Conservation (phyloP, 2,329 filamentous ascomycete species). For the Ophiostoma piceae region DNA sequence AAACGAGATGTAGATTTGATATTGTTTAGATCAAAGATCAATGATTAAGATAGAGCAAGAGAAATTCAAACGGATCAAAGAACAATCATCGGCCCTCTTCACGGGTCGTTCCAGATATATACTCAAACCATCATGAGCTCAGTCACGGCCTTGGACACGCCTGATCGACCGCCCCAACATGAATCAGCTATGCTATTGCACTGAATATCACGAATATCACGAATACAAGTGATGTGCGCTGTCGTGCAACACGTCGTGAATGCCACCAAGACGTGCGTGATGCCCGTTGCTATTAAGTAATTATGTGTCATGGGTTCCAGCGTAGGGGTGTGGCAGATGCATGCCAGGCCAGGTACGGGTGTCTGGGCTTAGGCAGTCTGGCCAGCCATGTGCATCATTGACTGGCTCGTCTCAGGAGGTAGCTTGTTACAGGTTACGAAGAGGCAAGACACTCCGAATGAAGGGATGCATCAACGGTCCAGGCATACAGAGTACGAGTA, state of each 20-base stretch:
- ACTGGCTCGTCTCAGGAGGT: neutral
- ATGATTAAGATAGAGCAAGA: no score
- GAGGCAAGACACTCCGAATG: neutral
- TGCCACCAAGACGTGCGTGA: constrained; percentile 13
- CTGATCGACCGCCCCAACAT: neutral
- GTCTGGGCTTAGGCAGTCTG: neutral
- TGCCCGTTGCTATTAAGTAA: constrained; percentile 31
- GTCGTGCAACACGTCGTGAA: constrained; percentile 6
- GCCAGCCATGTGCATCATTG: constrained; percentile 11
- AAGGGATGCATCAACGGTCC: neutral
- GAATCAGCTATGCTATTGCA: neutral
- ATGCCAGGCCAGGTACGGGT: neutral
- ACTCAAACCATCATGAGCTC: neutral
- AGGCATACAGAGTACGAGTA: neutral
- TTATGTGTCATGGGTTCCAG: constrained; percentile 32
- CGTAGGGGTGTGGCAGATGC: neutral
- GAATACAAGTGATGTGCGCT: neutral
- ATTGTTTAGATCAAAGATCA: no score
- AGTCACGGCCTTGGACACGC: neutral
- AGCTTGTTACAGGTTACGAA: neutral
- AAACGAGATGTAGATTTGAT: neutral
- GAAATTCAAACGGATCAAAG: neutral
- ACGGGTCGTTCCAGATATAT: neutral
- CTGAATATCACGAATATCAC: constrained; percentile 2
- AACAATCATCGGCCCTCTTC: neutral